Conservation (phyloP, 495 filamentous ascomycete genomes). For the Penicillium silybi region DNA sequence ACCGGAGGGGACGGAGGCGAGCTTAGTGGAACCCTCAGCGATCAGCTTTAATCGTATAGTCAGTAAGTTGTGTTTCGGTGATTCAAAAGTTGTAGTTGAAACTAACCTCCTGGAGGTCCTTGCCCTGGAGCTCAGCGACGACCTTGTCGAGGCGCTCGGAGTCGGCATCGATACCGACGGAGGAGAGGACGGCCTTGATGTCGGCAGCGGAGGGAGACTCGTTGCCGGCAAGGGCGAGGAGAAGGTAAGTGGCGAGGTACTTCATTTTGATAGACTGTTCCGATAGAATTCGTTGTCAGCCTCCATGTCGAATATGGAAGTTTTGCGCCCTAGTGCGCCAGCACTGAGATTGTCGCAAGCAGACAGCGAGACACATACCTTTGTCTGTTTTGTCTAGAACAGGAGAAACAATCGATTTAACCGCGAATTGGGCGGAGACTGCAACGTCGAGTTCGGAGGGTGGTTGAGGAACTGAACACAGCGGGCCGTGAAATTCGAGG, state of each 20-base stretch:
- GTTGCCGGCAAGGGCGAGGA: slow-evolving; percentile 92
- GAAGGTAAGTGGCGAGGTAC: slow-evolving; percentile 98
- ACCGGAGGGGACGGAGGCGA: slow-evolving; percentile 95
- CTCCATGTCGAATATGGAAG: slow-evolving; percentile 4
- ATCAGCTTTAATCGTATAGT: slow-evolving; percentile 65
- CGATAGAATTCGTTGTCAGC: slow-evolving; percentile 16
- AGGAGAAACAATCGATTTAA: slow-evolving; percentile 95
- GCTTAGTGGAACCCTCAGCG: slow-evolving; percentile 82
- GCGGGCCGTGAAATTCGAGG: slow-evolving; percentile 29
- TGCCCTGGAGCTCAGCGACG: slow-evolving; percentile 90
- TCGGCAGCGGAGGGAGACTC: slow-evolving; percentile 79
- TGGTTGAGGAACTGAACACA: slow-evolving; percentile 26
- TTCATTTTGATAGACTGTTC: slow-evolving; percentile 76
- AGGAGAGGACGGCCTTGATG: slow-evolving; percentile 84
- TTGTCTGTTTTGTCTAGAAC: slow-evolving; percentile 49
- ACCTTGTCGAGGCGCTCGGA: slow-evolving; percentile 79
- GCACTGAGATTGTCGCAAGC: neutral
- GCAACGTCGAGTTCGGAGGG: slow-evolving; percentile 66
- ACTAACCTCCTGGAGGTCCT: slow-evolving; percentile 91
- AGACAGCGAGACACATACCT: slow-evolving; percentile 19
- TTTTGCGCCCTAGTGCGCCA: neutral
- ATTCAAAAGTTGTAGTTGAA: neutral
- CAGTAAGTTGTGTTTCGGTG: slow-evolving; percentile 12
- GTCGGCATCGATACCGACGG: slow-evolving; percentile 95
- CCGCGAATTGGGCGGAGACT: slow-evolving; percentile 82